Percentiles rank a stretch among this genome's conserved stretches.
Conservation (phyloP, 2,329 filamentous ascomycete genomes). For the Orbilia javanica region DNA sequence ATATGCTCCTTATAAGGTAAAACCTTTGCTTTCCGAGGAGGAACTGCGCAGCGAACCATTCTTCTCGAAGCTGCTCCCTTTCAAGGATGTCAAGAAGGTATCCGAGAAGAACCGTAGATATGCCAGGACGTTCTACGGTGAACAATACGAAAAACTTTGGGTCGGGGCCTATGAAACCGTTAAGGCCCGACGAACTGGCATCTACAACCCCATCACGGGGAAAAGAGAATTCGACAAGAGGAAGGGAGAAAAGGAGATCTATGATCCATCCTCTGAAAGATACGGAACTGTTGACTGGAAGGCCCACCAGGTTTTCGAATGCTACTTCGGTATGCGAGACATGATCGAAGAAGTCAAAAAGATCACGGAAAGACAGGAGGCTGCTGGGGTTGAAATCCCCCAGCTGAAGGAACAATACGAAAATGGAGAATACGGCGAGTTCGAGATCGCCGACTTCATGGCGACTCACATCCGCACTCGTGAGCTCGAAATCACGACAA, state of each 20-base stretch:
- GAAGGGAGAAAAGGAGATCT: constrained; percentile 26
- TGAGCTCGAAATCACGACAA: neutral
- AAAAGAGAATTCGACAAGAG: constrained; percentile 10
- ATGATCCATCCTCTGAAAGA: constrained; percentile 20
- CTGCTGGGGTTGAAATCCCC: neutral
- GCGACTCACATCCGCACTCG: constrained; percentile 1
- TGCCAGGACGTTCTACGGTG: neutral
- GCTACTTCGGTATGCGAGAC: constrained; percentile 20
- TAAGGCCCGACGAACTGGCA: neutral
- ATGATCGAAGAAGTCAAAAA: neutral
- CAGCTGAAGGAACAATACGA: neutral
- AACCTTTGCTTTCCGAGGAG: neutral
- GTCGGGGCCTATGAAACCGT: constrained; percentile 17
- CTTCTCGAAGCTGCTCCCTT: neutral
- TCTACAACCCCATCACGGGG: constrained; percentile 26
- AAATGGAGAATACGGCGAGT: neutral
- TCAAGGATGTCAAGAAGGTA: neutral
- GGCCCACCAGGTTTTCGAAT: constrained; percentile 42
- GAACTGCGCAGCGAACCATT: constrained; percentile 11
- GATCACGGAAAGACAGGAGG: neutral
- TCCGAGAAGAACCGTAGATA: neutral
- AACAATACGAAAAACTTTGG: constrained; percentile 33
- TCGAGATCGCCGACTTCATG: neutral
- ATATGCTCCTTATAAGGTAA: neutral
- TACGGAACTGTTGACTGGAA: constrained; percentile 30